Percentiles rank a stretch among this genome's conserved stretches.
Evolutionary conservation across 257 asterid genomes (phyloP).

Genomic region (Solanum raphanifolium): DNA sequence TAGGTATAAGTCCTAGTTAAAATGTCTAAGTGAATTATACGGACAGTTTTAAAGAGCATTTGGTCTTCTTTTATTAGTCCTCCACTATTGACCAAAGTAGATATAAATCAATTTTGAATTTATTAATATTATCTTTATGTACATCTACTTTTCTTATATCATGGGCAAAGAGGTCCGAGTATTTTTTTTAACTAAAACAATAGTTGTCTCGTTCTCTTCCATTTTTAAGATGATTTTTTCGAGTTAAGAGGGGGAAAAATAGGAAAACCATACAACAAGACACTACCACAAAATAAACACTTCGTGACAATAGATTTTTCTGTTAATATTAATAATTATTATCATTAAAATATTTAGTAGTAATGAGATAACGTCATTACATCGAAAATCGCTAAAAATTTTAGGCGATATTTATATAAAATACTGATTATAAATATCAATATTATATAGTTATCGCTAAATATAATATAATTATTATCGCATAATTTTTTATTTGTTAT

Average conservation of each 20-base stretch:
- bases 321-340: too few relatives aligned
- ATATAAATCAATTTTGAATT: not conserved
- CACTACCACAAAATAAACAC: not conserved
- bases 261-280: not conserved
- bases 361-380: too few relatives aligned
- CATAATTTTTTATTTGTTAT: not conserved
- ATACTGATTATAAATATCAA: too few relatives aligned
- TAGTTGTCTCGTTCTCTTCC: not conserved
- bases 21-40: too few relatives aligned
- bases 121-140: not conserved
- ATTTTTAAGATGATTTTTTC: not conserved
- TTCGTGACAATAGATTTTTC: too few relatives aligned
- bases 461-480: too few relatives aligned
- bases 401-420: too few relatives aligned
- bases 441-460: too few relatives aligned
- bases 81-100: not conserved
- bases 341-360: too few relatives aligned
- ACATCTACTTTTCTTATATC: not conserved
- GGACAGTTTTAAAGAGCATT: too few relatives aligned
- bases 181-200: not conserved
- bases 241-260: not conserved
- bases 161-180: not conserved
- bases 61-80: not conserved
- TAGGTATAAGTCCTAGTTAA: too few relatives aligned
- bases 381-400: fast-evolving